phyloP scores from a whole-genome alignment of 2,329 filamentous ascomycete genomes.

The Pyricularia grisea region DNA sequence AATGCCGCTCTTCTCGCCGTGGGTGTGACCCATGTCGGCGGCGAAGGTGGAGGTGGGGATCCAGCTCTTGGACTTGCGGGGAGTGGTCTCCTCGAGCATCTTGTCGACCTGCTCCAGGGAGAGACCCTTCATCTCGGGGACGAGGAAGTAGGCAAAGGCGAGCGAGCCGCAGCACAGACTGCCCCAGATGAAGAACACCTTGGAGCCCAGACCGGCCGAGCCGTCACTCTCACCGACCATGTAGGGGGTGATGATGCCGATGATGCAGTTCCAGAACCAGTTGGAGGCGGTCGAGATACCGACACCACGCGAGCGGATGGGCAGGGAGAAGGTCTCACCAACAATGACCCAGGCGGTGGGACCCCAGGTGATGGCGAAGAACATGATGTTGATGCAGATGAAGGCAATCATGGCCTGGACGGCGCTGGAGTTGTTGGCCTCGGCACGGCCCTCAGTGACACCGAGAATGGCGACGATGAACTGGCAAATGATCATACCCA shows the following conservation, averaged over 20 bases:
- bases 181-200: slow-evolving; percentile 71
- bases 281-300: slow-evolving; percentile 80
- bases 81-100: slow-evolving; percentile 82
- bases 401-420: slow-evolving; percentile 71
- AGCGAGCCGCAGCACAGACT: slow-evolving; percentile 50
- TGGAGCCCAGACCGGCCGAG: slow-evolving; percentile 48
- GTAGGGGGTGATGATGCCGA: slow-evolving; percentile 43
- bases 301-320: slow-evolving; percentile 81
- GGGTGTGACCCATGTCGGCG: slow-evolving; percentile 12
- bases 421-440: slow-evolving; percentile 46
- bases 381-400: slow-evolving; percentile 89
- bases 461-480: slow-evolving; percentile 77
- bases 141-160: slow-evolving; percentile 62
- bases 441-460: slow-evolving; percentile 45
- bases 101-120: slow-evolving; percentile 73
- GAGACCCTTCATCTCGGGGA: slow-evolving; percentile 67
- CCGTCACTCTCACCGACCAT: slow-evolving; percentile 51
- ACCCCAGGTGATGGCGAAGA: slow-evolving; percentile 84
- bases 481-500: slow-evolving; percentile 78
- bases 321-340: slow-evolving; percentile 83
- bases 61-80: slow-evolving; percentile 70
- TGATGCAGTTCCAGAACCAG: slow-evolving; percentile 74
- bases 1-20: slow-evolving; percentile 1
- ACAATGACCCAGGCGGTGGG: slow-evolving; percentile 75
- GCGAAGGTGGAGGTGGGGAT: slow-evolving; percentile 63